Base-by-base conservation (phyloP, 1,284 basidiomycete genomes). In the Sphagnurus paluster region DNA sequence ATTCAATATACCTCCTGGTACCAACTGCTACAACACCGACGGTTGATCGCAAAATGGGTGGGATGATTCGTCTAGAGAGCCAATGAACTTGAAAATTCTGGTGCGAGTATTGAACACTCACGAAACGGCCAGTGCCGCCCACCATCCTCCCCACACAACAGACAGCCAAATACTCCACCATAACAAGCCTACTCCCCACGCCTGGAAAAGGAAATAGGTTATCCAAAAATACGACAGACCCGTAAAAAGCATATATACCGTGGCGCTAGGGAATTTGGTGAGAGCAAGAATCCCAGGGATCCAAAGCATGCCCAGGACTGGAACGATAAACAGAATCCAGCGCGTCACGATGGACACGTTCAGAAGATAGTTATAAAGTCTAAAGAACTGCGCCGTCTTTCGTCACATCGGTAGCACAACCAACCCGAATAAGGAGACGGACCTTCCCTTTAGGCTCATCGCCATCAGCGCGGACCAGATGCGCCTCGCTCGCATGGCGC, bases 111-210 rank as follows among this genome's bases (percentile, higher is more conserved):
- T 44, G 39, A 29, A 16, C 25, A 72, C 77, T 60, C 60, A 85
- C 75, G 87, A 75, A 25, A 70, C 66, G 4, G 89, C 87, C 33
- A 89, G 75, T 5, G 84, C 72, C 30, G 68, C 80, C 92, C 92
- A 96, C 89, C 91, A 95, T 16, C 90, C 81, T 63, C 68, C 77
- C 91, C 91, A 94, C 23, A 80, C 70, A 30, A 92, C 77, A 30
- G 76, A 80, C 32, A 93, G 70, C 90, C 90, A 95, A 49, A 93
- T 83, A 45, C 88, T 91, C 92, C 92, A 96, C 81, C 83, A 94
- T 8, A 90, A 46, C 32, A 91, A 67, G 43, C 71, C 74, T 9
- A 87, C 78, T 7, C 73, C 71, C 80, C 78, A 84, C 14, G 83
- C 65, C 77, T 54, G n/a, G n/a, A n/a, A n/a, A n/a, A n/a, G n/a